Percentiles rank a stretch among this genome's conserved stretches.
Conservation (phyloP, 345 rosid species). For the Abelmoschus esculentus region DNA sequence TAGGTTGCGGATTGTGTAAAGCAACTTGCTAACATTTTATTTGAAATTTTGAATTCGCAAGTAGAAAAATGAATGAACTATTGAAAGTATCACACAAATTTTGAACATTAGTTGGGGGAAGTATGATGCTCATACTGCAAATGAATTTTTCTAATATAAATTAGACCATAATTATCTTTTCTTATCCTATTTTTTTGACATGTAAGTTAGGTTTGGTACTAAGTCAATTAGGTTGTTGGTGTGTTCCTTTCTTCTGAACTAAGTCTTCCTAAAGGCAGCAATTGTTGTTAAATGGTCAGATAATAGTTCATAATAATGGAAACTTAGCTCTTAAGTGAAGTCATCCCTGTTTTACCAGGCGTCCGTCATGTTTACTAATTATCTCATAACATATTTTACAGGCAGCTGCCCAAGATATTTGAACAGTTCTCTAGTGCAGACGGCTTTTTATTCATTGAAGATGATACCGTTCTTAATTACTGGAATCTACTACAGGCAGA, state of each 20-base stretch:
- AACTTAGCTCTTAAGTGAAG: not conserved
- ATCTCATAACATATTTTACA: slow-evolving; percentile 22
- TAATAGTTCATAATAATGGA: slow-evolving; percentile 9
- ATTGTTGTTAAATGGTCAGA: slow-evolving; percentile 15
- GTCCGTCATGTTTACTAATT: slow-evolving; percentile 12
- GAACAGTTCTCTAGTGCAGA: slow-evolving; percentile 67
- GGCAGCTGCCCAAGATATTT: slow-evolving; percentile 80
- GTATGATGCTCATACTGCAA: no score
- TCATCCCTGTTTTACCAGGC: not conserved
- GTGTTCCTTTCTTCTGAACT: slow-evolving; percentile 4
- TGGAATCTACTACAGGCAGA: slow-evolving; percentile 95
- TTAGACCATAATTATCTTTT: not conserved
- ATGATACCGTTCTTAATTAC: slow-evolving; percentile 89
- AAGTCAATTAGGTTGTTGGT: slow-evolving; percentile 3
- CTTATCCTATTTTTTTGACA: not conserved
- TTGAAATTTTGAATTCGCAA: no score
- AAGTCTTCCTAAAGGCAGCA: not conserved
- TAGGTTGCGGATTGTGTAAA: no score
- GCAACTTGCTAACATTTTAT: no score
- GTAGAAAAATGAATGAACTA: no score
- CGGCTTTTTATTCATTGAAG: slow-evolving; percentile 91
- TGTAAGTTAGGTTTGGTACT: not conserved
- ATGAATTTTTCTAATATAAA: no score
- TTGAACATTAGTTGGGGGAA: no score
- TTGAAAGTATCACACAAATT: no score